Evolutionary conservation across 169 alveolate genomes (phyloP), one percentile per base, ranked within the genome.

Genomic region (Eimeria brunetti): DNA sequence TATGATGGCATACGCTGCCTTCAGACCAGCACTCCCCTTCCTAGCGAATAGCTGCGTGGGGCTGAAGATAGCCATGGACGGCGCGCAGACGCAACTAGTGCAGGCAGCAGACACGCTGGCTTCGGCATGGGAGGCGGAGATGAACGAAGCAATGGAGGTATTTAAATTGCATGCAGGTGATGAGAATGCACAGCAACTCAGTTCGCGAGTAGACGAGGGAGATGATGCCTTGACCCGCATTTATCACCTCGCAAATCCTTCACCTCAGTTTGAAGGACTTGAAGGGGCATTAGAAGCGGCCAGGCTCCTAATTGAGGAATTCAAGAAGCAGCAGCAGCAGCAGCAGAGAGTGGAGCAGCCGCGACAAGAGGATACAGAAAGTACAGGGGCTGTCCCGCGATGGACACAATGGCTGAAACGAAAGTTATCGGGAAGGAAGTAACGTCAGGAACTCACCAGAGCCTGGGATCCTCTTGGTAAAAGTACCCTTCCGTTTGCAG

Each of bases 41-140:
- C 11, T 75, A 14, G 14, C 58, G 53, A 38, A 75, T 33, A 60
- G 36, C 11, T 38, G 53, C 36, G 60, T 44, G 0, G 56, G 14
- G 18, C 62, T 75, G 36, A 38, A 24, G 38, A 4, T 41, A 6
- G 60, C 85, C 36, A 75, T 75, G 62, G 85, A 75, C 36, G 16
- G 62, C 38, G 85, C 85, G 14, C 85, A 75, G 85, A 75, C 85
- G 36, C 41, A 75, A 27, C 85, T 75, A 56, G 85, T 75, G 85
- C 85, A 75, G 60, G 85, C 85, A 38, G 85, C 85, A 38, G 85
- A 75, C 85, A 20, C 7, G 38, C 85, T 75, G 36, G 85, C 62
- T 22, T 38, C 85, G 24, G 62, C 85, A 38, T 75, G 85, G 62
- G 85, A 75, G 85, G 44, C 60, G 62, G 85, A 75, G 33, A 9